phyloP scores from a whole-genome alignment of 129 eudicot species.

The Ambrosia artemisiifolia region DNA sequence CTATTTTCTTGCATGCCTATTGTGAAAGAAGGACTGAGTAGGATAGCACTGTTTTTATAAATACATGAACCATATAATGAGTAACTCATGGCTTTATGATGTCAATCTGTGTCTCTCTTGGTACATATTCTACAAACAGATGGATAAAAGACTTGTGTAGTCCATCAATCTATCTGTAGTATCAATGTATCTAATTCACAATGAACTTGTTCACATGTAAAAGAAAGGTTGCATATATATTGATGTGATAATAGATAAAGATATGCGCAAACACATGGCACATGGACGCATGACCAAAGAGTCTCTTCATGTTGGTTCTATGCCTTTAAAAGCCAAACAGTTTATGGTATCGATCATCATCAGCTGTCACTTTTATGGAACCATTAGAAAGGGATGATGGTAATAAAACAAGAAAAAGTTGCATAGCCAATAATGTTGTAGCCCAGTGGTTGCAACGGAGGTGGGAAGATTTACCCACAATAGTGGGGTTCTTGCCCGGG shows the following conservation, averaged over 20 bases:
- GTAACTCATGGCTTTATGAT: conserved; percentile 8
- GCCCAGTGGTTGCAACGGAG: too few species aligned
- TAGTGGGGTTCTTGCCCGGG: too few species aligned
- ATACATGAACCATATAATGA: background rate
- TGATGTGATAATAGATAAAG: conserved; percentile 13
- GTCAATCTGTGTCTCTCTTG: conserved; percentile 13
- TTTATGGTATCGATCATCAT: background rate
- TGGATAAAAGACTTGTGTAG: conserved; percentile 5
- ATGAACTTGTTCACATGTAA: conserved; percentile 26
- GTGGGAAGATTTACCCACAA: too few species aligned
- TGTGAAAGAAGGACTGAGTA: conserved; percentile 27
- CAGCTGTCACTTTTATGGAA: background rate
- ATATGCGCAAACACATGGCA: conserved; percentile 5
- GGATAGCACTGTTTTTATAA: conserved; percentile 19
- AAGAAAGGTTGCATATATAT: conserved; percentile 13
- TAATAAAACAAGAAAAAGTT: background rate
- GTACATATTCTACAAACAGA: conserved; percentile 22
- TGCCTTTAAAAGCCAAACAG: conserved; percentile 23
- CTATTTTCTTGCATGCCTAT: background rate
- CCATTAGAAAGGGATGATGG: background rate
- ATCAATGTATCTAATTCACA: conserved; percentile 18
- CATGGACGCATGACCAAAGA: conserved; percentile 9
- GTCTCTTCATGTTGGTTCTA: conserved; percentile 15
- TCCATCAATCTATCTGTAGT: conserved; percentile 8
- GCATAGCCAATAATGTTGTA: too few species aligned